These are phyloP conservation scores for Penicillium sp. DNA, from an alignment of 2,329 filamentous ascomycete genomes.

Conservation along the genomic window DNA sequence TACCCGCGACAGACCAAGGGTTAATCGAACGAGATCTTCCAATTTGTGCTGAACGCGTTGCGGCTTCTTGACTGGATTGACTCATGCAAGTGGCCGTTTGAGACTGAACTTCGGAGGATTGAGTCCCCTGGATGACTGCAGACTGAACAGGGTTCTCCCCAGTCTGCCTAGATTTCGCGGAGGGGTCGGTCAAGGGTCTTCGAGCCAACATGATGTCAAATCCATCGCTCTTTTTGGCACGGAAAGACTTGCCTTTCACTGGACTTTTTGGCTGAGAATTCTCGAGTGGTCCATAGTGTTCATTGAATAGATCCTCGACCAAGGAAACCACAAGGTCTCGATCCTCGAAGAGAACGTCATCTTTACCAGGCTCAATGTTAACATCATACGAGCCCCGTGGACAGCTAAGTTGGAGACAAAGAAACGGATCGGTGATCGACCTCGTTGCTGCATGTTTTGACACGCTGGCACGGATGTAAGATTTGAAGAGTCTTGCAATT, in stretches of 20 bases:
- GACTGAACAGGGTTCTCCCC: background rate
- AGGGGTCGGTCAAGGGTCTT: background rate
- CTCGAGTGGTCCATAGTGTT: constrained; percentile 34
- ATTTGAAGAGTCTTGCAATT: constrained; percentile 53
- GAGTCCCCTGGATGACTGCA: background rate
- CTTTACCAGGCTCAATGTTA: constrained; percentile 64
- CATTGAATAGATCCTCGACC: constrained; percentile 47
- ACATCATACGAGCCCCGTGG: constrained; percentile 58
- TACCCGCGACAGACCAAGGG: constrained; percentile 5
- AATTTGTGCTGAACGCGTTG: too few relatives aligned
- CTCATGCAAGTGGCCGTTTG: background rate
- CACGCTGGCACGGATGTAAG: constrained; percentile 45
- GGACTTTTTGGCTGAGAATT: background rate
- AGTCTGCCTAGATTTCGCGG: background rate
- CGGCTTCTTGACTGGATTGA: background rate
- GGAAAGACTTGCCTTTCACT: background rate
- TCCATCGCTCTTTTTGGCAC: background rate
- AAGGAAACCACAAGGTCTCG: constrained; percentile 43
- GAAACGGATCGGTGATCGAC: constrained; percentile 53
- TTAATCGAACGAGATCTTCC: background rate
- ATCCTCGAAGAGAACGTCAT: constrained; percentile 61
- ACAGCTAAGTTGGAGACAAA: constrained; percentile 57
- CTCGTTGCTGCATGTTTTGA: constrained; percentile 18
- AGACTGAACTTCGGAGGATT: background rate
- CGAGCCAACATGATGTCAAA: constrained; percentile 18